Base-by-base conservation (phyloP, 768 basidiomycete genomes). In the Amanita polypyramis region DNA sequence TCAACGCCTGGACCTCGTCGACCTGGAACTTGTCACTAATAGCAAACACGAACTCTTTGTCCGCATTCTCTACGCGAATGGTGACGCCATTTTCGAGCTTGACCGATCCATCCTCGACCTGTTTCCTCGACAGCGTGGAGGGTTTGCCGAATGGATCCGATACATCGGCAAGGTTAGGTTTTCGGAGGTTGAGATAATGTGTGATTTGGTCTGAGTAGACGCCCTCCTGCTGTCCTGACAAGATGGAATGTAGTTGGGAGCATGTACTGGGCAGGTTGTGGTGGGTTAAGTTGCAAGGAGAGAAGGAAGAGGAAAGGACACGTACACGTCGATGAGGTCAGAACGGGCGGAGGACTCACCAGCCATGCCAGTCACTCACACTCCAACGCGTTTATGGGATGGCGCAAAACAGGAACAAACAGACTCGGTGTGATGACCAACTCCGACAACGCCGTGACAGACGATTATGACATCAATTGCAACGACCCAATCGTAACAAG, bases 1-100 rank as follows among this genome's bases (percentile, higher is more conserved):
- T 65, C 36, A 85, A 70, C 0, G 89, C 81, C n/a, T 84, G 79
- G 1, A 91, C 69, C 56, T 94, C 79, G 64, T 94, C 89, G 19
- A 95, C 79, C 23, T 77, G 69, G 60, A 90, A 82, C 50, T 72
- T 73, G 36, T 71, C 61, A 65, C 90, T 88, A 55, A 96, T 76
- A 41, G 83, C 79, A 51, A 76, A 66, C 42, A 83, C 72, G 53
- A 79, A 78, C 47, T 82, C 77, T 59, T 84, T 83, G 65, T 85
- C 79, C 32, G 74, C 74, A 33, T 81, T 74, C 53, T 85, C 83
- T 32, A 90, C 73, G 50, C 70, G 71, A 19, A 85, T 54, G 25
- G 67, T 67, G 17, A 80, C 72, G 4, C 79, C 82, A 58, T 88
- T 84, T 10, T 72, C 63, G n/a, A 94, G 67, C 2, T 72, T 76